Conservation (phyloP, 2,329 filamentous ascomycete genomes). For the Chaetomium sp. region DNA sequence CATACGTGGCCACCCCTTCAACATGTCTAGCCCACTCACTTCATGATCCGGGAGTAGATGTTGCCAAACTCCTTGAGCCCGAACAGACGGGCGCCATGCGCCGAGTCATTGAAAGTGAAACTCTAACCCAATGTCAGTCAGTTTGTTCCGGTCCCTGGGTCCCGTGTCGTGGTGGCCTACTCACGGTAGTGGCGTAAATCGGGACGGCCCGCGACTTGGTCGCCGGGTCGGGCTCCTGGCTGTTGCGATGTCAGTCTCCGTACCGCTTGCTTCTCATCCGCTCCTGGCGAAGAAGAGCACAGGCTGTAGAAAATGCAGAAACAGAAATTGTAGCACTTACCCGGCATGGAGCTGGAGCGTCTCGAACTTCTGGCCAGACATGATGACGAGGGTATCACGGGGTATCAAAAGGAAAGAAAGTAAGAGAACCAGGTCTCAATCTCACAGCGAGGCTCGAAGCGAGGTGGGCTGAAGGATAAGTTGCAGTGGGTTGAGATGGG, state of each 20-base stretch:
- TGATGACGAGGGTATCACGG: slow-evolving; percentile 23
- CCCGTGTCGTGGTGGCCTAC: slow-evolving; percentile 29
- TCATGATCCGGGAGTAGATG: slow-evolving; percentile 96
- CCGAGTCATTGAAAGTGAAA: slow-evolving; percentile 91
- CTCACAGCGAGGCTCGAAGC: background rate
- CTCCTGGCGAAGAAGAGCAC: background rate
- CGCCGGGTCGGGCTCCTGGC: slow-evolving; percentile 69
- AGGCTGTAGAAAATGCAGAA: background rate
- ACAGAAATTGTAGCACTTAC: slow-evolving; percentile 36
- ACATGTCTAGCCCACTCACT: slow-evolving; percentile 46
- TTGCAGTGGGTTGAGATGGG: background rate
- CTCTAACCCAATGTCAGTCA: slow-evolving; percentile 46
- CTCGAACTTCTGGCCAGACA: slow-evolving; percentile 61
- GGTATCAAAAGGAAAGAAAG: slow-evolving; percentile 11
- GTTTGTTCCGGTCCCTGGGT: background rate
- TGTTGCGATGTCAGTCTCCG: slow-evolving; percentile 31
- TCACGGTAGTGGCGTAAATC: slow-evolving; percentile 83
- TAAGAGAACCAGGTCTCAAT: background rate
- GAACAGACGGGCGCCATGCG: slow-evolving; percentile 90
- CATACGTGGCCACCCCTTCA: background rate
- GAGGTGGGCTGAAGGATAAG: no score
- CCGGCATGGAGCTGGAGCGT: slow-evolving; percentile 82
- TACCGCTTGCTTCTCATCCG: background rate
- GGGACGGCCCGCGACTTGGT: slow-evolving; percentile 89
- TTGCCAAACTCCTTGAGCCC: slow-evolving; percentile 96